Conservation (phyloP, 768 basidiomycete genomes). For the Dacryopinax spathularia region DNA sequence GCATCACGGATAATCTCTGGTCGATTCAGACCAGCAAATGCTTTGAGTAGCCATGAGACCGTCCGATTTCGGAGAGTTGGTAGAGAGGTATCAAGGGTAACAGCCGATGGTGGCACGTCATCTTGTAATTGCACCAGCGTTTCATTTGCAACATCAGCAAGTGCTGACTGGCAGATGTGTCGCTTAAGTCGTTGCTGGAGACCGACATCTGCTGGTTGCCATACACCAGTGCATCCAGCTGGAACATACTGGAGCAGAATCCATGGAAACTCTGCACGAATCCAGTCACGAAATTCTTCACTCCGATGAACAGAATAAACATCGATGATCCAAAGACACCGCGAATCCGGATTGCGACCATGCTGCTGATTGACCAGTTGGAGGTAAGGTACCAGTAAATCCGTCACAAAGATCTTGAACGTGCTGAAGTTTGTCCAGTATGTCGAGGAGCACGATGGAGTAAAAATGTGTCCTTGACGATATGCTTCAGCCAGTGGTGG, state of each 20-base stretch:
- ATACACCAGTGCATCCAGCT: constrained; percentile 16
- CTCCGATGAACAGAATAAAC: constrained; percentile 22
- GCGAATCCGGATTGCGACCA: neutral
- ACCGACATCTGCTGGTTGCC: constrained; percentile 24
- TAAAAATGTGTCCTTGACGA: neutral
- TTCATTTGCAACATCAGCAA: neutral
- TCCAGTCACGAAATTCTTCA: constrained; percentile 15
- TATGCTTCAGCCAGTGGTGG: neutral
- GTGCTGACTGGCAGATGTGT: constrained; percentile 12
- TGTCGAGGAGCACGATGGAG: neutral
- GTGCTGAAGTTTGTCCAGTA: neutral
- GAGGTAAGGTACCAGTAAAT: neutral
- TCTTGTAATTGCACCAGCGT: neutral
- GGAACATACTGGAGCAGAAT: constrained; percentile 19
- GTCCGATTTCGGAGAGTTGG: neutral
- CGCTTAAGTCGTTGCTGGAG: constrained; percentile 21
- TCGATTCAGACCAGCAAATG: neutral
- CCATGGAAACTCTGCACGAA: constrained; percentile 13
- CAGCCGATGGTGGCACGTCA: neutral
- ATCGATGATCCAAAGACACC: constrained; percentile 17
- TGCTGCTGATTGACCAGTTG: neutral
- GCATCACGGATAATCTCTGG: neutral
- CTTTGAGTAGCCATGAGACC: neutral
- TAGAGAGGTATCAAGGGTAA: neutral
- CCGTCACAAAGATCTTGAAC: neutral